Percentiles rank a stretch among this genome's conserved stretches.
Conservation (phyloP, 1,284 basidiomycete genomes). For the Papiliotrema nemorosa region DNA sequence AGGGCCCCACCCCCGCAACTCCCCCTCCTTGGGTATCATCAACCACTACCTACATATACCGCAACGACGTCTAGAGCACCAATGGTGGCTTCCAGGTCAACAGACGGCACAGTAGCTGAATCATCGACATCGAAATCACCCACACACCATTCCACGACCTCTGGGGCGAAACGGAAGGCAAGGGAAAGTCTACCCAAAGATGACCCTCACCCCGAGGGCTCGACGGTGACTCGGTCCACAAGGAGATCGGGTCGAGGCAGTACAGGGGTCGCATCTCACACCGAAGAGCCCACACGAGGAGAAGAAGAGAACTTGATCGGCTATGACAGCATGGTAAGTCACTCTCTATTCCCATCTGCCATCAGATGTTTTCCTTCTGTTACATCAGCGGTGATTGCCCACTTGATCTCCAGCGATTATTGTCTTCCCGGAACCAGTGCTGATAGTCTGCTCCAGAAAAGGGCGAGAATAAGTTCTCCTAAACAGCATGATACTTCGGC, state of each 20-base stretch:
- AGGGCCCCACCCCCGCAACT: not conserved
- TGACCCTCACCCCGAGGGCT: not conserved
- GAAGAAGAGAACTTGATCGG: conserved; percentile 36
- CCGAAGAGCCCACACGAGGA: conserved; percentile 22
- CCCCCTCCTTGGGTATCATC: not conserved
- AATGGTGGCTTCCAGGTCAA: not conserved
- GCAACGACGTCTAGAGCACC: not conserved
- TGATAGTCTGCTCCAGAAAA: not conserved
- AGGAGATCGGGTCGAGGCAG: conserved; percentile 6
- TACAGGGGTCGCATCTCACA: not conserved
- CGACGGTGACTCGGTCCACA: conserved; percentile 7
- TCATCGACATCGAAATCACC: not conserved
- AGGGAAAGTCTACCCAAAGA: not conserved
- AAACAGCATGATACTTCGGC: not conserved
- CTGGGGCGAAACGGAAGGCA: conserved; percentile 8
- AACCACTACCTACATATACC: not conserved
- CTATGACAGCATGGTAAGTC: conserved; percentile 3
- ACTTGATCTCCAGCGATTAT: no score
- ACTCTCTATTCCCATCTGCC: no score
- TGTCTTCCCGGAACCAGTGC: no score
- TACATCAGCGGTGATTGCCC: not conserved
- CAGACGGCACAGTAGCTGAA: not conserved
- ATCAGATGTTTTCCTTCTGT: not conserved
- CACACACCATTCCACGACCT: not conserved
- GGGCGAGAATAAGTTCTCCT: not conserved